Percentiles rank a stretch among this genome's conserved stretches.
These are phyloP conservation scores for Musa balbisiana DNA, from an alignment of 202 grass and related monocot genomes.

Conservation along the genomic window DNA sequence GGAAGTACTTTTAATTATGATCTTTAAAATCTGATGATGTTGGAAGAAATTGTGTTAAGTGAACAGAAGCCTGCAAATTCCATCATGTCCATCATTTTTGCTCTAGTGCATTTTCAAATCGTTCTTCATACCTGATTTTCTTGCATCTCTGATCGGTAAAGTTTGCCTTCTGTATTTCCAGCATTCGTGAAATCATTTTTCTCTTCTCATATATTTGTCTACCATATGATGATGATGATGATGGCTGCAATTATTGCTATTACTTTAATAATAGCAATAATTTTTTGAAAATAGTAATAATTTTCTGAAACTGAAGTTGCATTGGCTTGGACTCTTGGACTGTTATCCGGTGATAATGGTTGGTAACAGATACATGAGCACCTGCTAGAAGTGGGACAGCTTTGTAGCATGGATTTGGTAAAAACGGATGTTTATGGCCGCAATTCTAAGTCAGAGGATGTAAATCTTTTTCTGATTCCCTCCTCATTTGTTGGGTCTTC, in stretches of 20 bases:
- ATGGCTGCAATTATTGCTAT: too few species aligned
- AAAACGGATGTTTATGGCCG: background rate
- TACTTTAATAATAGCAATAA: too few species aligned
- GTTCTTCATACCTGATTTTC: too few species aligned
- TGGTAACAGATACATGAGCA: too few species aligned
- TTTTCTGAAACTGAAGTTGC: background rate
- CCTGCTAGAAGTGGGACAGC: too few species aligned
- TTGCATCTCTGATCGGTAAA: too few species aligned
- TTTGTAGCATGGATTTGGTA: background rate
- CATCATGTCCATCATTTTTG: background rate
- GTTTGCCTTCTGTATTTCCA: too few species aligned
- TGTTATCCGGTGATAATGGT: too few species aligned
- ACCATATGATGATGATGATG: too few species aligned
- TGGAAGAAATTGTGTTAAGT: background rate
- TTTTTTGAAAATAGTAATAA: too few species aligned
- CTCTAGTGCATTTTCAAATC: background rate
- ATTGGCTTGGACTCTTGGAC: background rate
- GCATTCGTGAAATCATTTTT: too few species aligned
- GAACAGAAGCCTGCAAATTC: background rate
- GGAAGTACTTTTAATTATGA: background rate
- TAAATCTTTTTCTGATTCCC: background rate
- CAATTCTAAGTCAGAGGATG: background rate
- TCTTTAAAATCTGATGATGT: background rate
- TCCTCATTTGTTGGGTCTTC: background rate
- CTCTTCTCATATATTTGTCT: too few species aligned